Percentiles rank a stretch among this genome's conserved stretches.
These are phyloP conservation scores for Begonia loranthoides DNA, from an alignment of 306 rosid genomes.

Conservation along the genomic window DNA sequence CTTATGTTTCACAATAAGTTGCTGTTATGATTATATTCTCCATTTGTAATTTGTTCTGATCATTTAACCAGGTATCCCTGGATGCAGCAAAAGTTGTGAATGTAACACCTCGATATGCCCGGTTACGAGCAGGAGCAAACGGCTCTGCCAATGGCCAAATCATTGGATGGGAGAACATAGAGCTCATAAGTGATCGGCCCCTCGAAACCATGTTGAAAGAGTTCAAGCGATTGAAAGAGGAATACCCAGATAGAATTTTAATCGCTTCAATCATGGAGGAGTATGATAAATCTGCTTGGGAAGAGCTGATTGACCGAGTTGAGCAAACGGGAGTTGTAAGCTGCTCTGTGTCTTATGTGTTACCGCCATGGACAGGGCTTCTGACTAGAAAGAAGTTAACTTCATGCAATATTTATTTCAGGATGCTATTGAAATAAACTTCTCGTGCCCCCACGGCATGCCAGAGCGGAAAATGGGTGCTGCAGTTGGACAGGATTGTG, in stretches of 20 bases:
- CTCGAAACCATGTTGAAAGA: conserved; percentile 88
- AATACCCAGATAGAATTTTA: conserved; percentile 83
- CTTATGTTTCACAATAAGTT: no score
- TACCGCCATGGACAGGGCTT: no score
- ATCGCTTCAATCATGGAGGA: conserved; percentile 98
- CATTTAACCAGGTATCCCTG: conserved; percentile 51
- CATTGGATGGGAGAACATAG: conserved; percentile 94
- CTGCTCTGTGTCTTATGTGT: conserved; percentile 2
- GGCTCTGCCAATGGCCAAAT: conserved; percentile 76
- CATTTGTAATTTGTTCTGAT: no score
- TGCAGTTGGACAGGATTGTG: conserved; percentile 92
- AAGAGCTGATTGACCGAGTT: conserved; percentile 82
- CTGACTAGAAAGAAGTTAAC: not conserved
- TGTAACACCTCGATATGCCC: conserved; percentile 94
- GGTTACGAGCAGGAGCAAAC: conserved; percentile 50
- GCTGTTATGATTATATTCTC: no score
- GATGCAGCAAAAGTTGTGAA: conserved; percentile 86
- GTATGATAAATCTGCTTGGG: conserved; percentile 87
- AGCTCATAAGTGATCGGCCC: conserved; percentile 84
- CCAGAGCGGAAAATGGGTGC: conserved; percentile 98
- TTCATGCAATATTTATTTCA: conserved; percentile 11
- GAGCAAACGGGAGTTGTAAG: conserved; percentile 98
- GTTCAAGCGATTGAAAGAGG: conserved; percentile 69
- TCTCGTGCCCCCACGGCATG: conserved; percentile 97
- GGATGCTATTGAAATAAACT: conserved; percentile 92